These are phyloP conservation scores for Thinopyrum elongatum DNA, from an alignment of 176 grass and related monocot genomes.

Conservation along the genomic window DNA sequence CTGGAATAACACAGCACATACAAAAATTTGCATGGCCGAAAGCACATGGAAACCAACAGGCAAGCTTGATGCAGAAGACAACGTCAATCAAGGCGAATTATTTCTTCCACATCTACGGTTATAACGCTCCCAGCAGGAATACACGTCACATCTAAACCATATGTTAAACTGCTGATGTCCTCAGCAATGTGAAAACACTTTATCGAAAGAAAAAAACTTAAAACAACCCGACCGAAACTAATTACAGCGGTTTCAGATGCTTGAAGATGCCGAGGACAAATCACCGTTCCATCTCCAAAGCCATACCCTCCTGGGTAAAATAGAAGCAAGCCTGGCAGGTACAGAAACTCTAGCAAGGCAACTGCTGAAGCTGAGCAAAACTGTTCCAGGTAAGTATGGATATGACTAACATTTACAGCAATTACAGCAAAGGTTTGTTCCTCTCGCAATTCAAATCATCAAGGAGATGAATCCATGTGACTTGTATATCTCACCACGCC, in stretches of 20 bases:
- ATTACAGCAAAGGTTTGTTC: conserved; percentile 42
- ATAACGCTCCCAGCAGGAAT: background rate
- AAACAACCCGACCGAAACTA: conserved; percentile 38
- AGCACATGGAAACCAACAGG: background rate
- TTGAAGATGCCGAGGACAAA: conserved; percentile 21
- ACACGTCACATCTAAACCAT: conserved; percentile 42
- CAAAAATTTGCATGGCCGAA: background rate
- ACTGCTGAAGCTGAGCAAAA: conserved; percentile 41
- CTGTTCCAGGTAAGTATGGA: conserved; percentile 37
- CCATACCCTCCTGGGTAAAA: conserved; percentile 31
- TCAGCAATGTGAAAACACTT: conserved; percentile 28
- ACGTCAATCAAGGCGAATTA: background rate
- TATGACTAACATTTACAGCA: conserved; percentile 63
- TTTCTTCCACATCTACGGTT: background rate
- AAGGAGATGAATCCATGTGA: conserved; percentile 29
- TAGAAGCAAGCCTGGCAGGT: conserved; percentile 44
- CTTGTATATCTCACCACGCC: conserved; percentile 39
- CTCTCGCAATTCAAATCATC: conserved; percentile 38
- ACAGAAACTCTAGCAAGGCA: conserved; percentile 35
- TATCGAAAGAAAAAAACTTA: conserved; percentile 27
- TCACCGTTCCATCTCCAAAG: conserved; percentile 35
- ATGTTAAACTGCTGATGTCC: conserved; percentile 37
- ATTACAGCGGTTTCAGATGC: conserved; percentile 43
- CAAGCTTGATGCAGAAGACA: background rate
- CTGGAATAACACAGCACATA: background rate